A percentile compares a stretch with the other conserved stretches of the same genome.
These are phyloP conservation scores for Skeletonema menzelii DNA, from an alignment of 108 stramenopile species.

Conservation along the genomic window DNA sequence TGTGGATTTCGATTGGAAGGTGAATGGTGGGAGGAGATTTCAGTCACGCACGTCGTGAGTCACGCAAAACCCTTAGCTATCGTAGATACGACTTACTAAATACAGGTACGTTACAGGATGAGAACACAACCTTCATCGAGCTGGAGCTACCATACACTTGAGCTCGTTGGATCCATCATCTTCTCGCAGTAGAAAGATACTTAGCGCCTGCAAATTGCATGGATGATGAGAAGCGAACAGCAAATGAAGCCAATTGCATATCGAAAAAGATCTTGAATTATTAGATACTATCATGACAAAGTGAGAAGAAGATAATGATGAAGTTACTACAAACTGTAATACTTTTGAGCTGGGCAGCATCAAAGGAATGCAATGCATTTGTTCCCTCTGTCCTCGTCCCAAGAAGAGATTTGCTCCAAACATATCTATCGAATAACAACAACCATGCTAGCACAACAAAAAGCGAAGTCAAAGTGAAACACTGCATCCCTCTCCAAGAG, in stretches of 20 bases:
- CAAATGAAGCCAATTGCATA: background rate
- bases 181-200: too few species aligned
- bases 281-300: background rate
- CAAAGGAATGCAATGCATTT: conserved; percentile 4
- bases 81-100: too few species aligned
- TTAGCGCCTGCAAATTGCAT: too few species aligned
- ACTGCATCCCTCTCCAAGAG: conserved; percentile 40
- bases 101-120: too few species aligned
- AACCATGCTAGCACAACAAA: background rate
- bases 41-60: too few species aligned
- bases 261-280: background rate
- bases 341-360: conserved; percentile 8
- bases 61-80: too few species aligned
- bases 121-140: too few species aligned
- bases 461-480: conserved; percentile 1
- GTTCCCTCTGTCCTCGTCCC: conserved; percentile 2
- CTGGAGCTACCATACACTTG: too few species aligned
- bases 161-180: too few species aligned
- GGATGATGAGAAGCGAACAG: background rate
- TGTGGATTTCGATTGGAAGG: too few species aligned
- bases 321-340: background rate
- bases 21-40: too few species aligned
- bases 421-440: background rate
- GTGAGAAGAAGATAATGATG: conserved; percentile 1
- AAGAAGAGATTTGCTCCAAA: conserved; percentile 2